A percentile compares a stretch with the other conserved stretches of the same genome.
Conservation (phyloP, 176 grass and related monocot species). For the Areca catechu region DNA sequence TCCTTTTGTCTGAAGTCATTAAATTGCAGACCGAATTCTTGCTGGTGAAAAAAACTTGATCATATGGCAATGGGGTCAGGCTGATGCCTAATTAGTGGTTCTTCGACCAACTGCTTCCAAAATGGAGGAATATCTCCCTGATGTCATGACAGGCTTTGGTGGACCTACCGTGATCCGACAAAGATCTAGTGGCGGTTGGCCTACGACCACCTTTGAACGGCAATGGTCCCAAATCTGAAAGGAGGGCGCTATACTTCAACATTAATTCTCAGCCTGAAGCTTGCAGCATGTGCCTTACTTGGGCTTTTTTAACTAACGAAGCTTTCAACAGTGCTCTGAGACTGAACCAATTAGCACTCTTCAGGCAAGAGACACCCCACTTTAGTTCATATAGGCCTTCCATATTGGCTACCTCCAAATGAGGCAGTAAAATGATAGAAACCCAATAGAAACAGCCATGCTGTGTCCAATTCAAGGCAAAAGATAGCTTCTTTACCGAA, state of each 20-base stretch:
- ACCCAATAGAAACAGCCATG: too few relatives aligned
- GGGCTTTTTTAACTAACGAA: not conserved
- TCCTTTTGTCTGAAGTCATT: too few relatives aligned
- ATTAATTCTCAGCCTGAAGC: not conserved
- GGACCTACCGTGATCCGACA: not conserved
- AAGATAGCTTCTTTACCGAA: too few relatives aligned
- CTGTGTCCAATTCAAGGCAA: too few relatives aligned
- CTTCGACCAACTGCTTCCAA: not conserved
- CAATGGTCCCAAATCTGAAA: not conserved
- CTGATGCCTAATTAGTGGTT: not conserved
- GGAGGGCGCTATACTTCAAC: not conserved
- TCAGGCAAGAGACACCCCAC: not conserved
- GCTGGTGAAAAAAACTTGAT: too few relatives aligned
- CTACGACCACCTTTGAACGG: not conserved
- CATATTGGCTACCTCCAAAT: not conserved
- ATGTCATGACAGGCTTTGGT: not conserved
- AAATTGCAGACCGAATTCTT: too few relatives aligned
- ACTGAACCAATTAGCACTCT: not conserved
- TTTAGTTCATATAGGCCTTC: not conserved
- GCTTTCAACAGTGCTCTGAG: not conserved
- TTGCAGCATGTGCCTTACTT: not conserved
- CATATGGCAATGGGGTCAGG: too few relatives aligned
- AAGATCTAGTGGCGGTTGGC: constrained; percentile 6
- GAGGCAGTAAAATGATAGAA: too few relatives aligned
- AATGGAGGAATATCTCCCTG: not conserved